These are phyloP conservation scores for Adansonia rubrostipa DNA, from an alignment of 441 rosid species.

Conservation along the genomic window DNA sequence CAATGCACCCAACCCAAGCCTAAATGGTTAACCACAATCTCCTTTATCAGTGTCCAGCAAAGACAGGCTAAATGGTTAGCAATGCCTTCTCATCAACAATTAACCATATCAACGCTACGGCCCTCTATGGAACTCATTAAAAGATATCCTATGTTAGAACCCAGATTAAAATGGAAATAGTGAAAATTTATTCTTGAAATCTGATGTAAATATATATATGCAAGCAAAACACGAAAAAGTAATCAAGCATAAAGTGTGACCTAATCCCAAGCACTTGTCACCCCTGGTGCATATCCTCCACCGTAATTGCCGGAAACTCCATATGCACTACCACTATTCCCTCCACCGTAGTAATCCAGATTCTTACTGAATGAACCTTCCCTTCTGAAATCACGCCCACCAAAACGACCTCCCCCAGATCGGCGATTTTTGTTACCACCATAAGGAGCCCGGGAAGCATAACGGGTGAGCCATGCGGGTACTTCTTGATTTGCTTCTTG, in stretches of 20 bases:
- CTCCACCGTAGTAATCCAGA: conserved; percentile 56
- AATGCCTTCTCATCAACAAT: neutral
- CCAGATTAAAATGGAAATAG: neutral
- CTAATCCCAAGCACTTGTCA: conserved; percentile 83
- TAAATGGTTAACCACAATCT: neutral
- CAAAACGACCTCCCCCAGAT: conserved; percentile 76
- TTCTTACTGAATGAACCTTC: conserved; percentile 52
- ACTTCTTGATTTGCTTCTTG: conserved; percentile 96
- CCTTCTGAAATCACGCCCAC: conserved; percentile 74
- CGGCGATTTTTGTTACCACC: conserved; percentile 65
- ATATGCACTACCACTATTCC: conserved; percentile 46
- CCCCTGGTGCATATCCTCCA: conserved; percentile 52
- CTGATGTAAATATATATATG: conserved; percentile 17
- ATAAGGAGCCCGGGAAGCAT: conserved; percentile 59
- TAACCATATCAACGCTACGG: conserved; percentile 1
- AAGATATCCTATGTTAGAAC: conserved; percentile 11
- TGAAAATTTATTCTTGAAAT: neutral
- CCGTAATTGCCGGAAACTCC: conserved; percentile 56
- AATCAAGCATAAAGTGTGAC: conserved; percentile 11
- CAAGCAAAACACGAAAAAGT: neutral
- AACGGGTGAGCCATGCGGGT: conserved; percentile 82
- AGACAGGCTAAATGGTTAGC: neutral
- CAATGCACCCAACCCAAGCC: neutral
- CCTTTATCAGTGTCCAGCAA: neutral
- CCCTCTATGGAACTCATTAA: neutral